These are phyloP conservation scores for Sclerotinia glacialis DNA, from an alignment of 2,329 filamentous ascomycete genomes.

Conservation along the genomic window DNA sequence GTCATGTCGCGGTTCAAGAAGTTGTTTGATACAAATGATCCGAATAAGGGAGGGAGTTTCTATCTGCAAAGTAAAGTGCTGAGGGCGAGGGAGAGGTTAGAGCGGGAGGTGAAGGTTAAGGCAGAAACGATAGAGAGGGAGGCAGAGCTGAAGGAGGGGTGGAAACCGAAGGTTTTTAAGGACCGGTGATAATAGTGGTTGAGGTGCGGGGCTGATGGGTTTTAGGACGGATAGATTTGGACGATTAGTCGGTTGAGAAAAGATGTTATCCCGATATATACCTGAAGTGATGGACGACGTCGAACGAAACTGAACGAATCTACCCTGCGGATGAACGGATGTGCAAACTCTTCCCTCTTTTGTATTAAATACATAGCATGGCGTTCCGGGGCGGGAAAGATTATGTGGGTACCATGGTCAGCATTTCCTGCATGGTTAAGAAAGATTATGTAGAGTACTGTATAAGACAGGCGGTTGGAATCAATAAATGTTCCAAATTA, in stretches of 20 bases:
- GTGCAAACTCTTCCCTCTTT: constrained; percentile 23
- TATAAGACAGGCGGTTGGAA: constrained; percentile 4
- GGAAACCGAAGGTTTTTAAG: constrained; percentile 94
- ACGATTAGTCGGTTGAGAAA: neutral
- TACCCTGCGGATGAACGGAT: constrained; percentile 2
- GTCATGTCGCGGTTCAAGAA: constrained; percentile 88
- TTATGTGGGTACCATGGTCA: constrained; percentile 17
- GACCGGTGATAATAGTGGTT: constrained; percentile 55
- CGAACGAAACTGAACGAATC: neutral
- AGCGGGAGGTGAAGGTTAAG: constrained; percentile 75
- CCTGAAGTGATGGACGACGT: constrained; percentile 12
- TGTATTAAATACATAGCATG: constrained; percentile 24
- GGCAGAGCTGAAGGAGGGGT: constrained; percentile 77
- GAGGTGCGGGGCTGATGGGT: constrained; percentile 9
- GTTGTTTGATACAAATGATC: constrained; percentile 91
- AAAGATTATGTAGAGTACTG: constrained; percentile 17
- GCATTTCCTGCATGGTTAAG: constrained; percentile 18
- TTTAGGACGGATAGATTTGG: constrained; percentile 9
- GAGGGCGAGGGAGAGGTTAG: constrained; percentile 85
- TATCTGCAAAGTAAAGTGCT: constrained; percentile 97
- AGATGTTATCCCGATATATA: neutral
- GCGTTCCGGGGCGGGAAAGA: constrained; percentile 22
- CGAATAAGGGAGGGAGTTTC: constrained; percentile 93
- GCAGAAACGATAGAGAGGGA: constrained; percentile 70
- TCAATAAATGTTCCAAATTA: constrained; percentile 7